Percentiles rank a stretch among this genome's conserved stretches.
phyloP scores from a whole-genome alignment of 352 stramenopile genomes.

The Pythium monospermum region DNA sequence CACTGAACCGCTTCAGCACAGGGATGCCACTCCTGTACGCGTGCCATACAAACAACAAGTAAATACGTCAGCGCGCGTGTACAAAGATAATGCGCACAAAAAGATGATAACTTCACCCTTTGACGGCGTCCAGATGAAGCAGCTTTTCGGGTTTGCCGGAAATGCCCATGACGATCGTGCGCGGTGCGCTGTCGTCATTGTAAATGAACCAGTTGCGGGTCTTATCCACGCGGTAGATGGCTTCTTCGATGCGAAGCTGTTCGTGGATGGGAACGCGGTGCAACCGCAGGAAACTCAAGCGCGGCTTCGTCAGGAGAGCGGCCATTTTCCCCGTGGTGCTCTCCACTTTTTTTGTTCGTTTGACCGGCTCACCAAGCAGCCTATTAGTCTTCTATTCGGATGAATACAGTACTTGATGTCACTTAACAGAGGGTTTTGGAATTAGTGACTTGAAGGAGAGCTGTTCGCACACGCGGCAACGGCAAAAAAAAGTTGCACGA shows the following conservation, averaged over 20 bases:
- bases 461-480: background rate
- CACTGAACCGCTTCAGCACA: constrained; percentile 94
- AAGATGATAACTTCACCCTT: constrained; percentile 42
- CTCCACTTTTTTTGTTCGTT: too few relatives aligned
- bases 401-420: background rate
- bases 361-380: background rate
- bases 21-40: constrained; percentile 66
- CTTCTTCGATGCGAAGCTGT: constrained; percentile 91
- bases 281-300: constrained; percentile 68
- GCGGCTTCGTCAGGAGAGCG: constrained; percentile 31
- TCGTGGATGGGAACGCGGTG: constrained; percentile 57
- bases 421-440: background rate
- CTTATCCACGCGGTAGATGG: constrained; percentile 87
- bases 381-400: background rate
- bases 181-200: constrained; percentile 57
- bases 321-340: constrained; percentile 12
- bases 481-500: background rate
- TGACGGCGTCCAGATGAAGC: constrained; percentile 81
- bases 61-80: background rate
- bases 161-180: constrained; percentile 94
- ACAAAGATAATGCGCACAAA: background rate
- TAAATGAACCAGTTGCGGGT: constrained; percentile 80
- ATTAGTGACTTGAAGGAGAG: constrained; percentile 7
- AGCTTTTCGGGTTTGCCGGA: constrained; percentile 91
- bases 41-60: constrained; percentile 3